Evolutionary conservation across 2,329 filamentous ascomycete species (phyloP).

Genomic region (Aspergillus glaucus): DNA sequence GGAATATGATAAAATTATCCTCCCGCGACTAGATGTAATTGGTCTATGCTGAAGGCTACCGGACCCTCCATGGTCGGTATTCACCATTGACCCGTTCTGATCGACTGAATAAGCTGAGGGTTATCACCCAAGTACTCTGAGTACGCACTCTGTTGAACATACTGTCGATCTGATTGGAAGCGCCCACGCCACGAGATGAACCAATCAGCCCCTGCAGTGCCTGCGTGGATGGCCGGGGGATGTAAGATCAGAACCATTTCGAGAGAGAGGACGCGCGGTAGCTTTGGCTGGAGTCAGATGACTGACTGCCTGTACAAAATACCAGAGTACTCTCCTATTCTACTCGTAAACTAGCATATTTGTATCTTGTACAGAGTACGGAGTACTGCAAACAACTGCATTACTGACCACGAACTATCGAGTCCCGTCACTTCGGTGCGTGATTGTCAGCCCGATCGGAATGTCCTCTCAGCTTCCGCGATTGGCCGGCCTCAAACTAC

Average conservation of each 20-base stretch:
- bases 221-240: conserved; percentile 1
- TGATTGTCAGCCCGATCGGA: neutral
- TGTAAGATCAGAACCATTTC: neutral
- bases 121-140: neutral
- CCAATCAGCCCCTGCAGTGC: neutral
- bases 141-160: neutral
- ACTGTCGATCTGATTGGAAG: neutral
- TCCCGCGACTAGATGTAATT: too few species aligned
- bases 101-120: too few species aligned
- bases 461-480: neutral
- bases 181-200: neutral
- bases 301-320: neutral
- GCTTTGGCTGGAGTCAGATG: neutral
- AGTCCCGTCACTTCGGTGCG: neutral
- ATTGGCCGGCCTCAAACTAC: neutral
- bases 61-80: too few species aligned
- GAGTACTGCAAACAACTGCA: neutral
- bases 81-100: too few species aligned
- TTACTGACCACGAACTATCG: neutral
- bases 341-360: too few species aligned
- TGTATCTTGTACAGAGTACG: too few species aligned
- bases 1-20: too few species aligned
- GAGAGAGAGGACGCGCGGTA: neutral
- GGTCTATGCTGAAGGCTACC: too few species aligned
- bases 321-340: too few species aligned